These are phyloP conservation scores for Phytophthora fragariae DNA, from an alignment of 352 stramenopile species.

Conservation along the genomic window DNA sequence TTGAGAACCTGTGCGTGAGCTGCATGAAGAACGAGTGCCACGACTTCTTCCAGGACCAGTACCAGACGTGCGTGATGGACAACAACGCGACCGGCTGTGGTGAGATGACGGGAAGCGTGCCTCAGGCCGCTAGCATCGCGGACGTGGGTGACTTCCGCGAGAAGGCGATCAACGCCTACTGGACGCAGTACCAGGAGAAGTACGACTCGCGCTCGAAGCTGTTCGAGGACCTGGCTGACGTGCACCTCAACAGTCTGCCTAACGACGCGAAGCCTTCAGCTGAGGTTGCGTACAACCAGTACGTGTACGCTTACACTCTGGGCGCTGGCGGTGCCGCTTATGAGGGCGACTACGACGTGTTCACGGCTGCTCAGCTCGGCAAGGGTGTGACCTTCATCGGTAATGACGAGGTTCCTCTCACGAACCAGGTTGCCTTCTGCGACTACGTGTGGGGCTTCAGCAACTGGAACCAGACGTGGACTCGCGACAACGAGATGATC, in stretches of 20 bases:
- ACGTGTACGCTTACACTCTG: slow-evolving; percentile 65
- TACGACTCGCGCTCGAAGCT: slow-evolving; percentile 55
- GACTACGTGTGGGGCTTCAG: slow-evolving; percentile 71
- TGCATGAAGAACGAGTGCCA: slow-evolving; percentile 70
- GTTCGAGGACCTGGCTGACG: slow-evolving; percentile 55
- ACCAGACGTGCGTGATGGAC: slow-evolving; percentile 57
- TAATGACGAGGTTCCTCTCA: slow-evolving; percentile 66
- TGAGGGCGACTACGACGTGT: slow-evolving; percentile 49
- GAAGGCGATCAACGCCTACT: slow-evolving; percentile 51
- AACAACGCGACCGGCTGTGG: slow-evolving; percentile 56
- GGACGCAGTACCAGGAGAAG: slow-evolving; percentile 48
- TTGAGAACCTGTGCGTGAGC: slow-evolving; percentile 65
- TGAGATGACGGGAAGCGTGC: slow-evolving; percentile 56
- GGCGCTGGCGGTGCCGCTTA: slow-evolving; percentile 39
- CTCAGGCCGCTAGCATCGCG: slow-evolving; percentile 33
- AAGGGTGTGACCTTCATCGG: slow-evolving; percentile 65
- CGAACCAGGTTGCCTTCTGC: slow-evolving; percentile 73
- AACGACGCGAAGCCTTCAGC: slow-evolving; percentile 51
- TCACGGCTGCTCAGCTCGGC: slow-evolving; percentile 51
- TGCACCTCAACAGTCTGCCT: slow-evolving; percentile 62
- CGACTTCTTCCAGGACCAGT: slow-evolving; percentile 61
- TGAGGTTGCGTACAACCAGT: slow-evolving; percentile 62
- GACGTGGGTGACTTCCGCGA: slow-evolving; percentile 52
- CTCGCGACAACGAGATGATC: slow-evolving; percentile 65
- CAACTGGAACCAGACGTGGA: slow-evolving; percentile 82